Base-by-base conservation (phyloP, 768 basidiomycete species). In the Suillus variegatus region DNA sequence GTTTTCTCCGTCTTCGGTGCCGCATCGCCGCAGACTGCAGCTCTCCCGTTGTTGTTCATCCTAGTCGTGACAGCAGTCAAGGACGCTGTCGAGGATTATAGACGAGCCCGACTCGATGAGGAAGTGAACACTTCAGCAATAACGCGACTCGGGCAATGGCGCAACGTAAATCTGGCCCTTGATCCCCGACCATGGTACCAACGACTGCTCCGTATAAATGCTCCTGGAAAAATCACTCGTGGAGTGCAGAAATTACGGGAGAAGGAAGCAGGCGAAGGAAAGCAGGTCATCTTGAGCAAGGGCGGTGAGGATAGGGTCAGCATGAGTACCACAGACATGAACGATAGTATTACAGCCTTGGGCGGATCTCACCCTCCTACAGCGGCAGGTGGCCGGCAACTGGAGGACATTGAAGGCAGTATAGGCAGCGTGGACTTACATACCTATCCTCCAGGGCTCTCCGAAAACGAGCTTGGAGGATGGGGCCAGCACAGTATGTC, bases 21-120 rank as follows among this genome's bases (percentile, higher is more conserved):
- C 0, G 87, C 93, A 2, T 85, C 91, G 2, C 90, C 94, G 1
- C 84, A 90, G 52, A 87, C 94, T 65, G 87, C 94, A 4, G 90
- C 92, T 70, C 78, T 98, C 5, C 97, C 97, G 0, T 83, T 98
- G 8, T 80, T 92, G 46, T 93, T 96, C 78, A 97, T 99, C 68
- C 76, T 99, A 47, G 75, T 81, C 36, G 91, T 97, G 60, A 98
- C 97, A 18, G 96, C 91, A 4, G 85, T 97, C 81, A 99, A 98
- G 78, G 97, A 99, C 74, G 97, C 91, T 8, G 81, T 98, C 41
- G 97, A 99, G 79, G 97, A 99, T 78, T 96, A 94, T 74, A 88
- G 96, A n/a, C 89, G 97, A 60, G 91, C 91, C 12, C 71, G 78
- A 10, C 83, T 96, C 47, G 97, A 99, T 75, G 92, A 97, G 66